Conservation (phyloP, 352 stramenopile genomes). For the Phytophthora vignae region DNA sequence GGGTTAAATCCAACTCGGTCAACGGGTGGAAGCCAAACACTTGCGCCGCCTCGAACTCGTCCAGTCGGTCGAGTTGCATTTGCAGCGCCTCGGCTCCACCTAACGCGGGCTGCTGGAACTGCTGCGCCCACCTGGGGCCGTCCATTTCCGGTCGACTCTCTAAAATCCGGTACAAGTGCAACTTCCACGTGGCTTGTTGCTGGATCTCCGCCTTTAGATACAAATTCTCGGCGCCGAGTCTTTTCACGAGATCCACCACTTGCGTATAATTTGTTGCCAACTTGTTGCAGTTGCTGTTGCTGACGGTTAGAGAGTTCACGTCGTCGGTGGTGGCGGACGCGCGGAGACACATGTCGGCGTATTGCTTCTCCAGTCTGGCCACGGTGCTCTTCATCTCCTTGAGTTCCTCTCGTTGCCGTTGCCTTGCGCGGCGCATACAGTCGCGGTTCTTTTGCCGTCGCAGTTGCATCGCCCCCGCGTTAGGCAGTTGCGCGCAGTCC, state of each 20-base stretch:
- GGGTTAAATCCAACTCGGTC: conserved; percentile 42
- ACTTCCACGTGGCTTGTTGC: conserved; percentile 49
- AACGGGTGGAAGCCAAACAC: conserved; percentile 50
- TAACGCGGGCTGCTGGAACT: conserved; percentile 32
- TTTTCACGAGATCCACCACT: conserved; percentile 35
- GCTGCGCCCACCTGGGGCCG: conserved; percentile 27
- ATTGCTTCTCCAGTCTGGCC: conserved; percentile 46
- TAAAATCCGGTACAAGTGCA: conserved; percentile 46
- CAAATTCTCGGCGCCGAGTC: conserved; percentile 58
- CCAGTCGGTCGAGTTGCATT: conserved; percentile 39
- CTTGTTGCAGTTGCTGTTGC: background rate
- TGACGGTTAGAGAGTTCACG: conserved; percentile 5
- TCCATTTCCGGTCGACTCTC: conserved; percentile 37
- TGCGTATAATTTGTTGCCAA: conserved; percentile 33
- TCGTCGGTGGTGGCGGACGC: conserved; percentile 18
- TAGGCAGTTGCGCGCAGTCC: conserved; percentile 28
- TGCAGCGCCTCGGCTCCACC: conserved; percentile 24
- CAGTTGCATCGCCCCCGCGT: conserved; percentile 36
- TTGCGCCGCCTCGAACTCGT: conserved; percentile 42
- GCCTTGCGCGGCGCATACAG: conserved; percentile 50
- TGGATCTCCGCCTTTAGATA: conserved; percentile 52
- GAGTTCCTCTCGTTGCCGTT: conserved; percentile 53
- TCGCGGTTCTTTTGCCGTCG: conserved; percentile 36
- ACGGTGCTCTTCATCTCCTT: conserved; percentile 49
- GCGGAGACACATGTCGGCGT: conserved; percentile 42